Evolutionary conservation across 495 filamentous ascomycete species (phyloP).

Genomic region (Mytilinidion resinicola): DNA sequence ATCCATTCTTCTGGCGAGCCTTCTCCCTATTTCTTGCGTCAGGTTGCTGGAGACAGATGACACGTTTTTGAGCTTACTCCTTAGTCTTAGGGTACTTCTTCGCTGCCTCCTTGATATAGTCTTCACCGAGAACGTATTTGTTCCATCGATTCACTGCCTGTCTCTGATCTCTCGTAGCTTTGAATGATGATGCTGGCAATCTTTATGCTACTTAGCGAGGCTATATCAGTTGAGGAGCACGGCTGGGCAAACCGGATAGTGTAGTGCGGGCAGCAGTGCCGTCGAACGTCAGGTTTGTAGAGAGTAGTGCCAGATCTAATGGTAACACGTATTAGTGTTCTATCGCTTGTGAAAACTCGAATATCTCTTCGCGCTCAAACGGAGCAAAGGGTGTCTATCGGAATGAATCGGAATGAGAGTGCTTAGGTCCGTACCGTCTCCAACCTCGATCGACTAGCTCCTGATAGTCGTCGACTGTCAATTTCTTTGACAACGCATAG

Average conservation of each 20-base stretch:
- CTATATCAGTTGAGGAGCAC: neutral
- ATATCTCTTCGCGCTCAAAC: too few relatives aligned
- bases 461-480: conserved; percentile 73
- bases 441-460: conserved; percentile 78
- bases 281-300: conserved; percentile 79
- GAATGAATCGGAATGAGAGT: too few relatives aligned
- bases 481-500: conserved; percentile 62
- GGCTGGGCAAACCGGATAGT: conserved; percentile 59
- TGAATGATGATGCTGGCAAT: conserved; percentile 64
- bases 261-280: conserved; percentile 93
- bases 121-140: conserved; percentile 70
- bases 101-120: conserved; percentile 67
- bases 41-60: neutral
- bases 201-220: conserved; percentile 34
- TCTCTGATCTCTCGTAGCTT: conserved; percentile 72
- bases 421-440: conserved; percentile 57
- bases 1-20: conserved; percentile 62
- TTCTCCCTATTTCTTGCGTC: conserved; percentile 52
- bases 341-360: too few relatives aligned
- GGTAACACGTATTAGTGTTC: neutral
- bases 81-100: conserved; percentile 68
- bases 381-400: too few relatives aligned
- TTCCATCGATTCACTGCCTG: conserved; percentile 89
- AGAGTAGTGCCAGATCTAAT: conserved; percentile 66
- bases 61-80: conserved; percentile 47